These are phyloP conservation scores for Agarophyton chilense DNA, from an alignment of 23 red algal genomes.

Conservation along the genomic window DNA sequence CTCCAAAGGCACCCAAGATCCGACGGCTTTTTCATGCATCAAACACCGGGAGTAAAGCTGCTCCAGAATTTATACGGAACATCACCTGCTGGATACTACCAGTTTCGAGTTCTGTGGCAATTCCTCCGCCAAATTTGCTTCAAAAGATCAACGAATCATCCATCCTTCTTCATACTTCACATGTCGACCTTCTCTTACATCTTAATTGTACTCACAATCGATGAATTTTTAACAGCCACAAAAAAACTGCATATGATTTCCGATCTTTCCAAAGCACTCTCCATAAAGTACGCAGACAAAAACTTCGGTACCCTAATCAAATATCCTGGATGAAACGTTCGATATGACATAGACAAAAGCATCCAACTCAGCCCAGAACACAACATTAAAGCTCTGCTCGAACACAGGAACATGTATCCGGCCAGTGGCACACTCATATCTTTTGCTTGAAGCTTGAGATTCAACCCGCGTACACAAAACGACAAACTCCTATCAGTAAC, in stretches of 20 bases:
- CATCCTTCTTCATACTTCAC: neutral
- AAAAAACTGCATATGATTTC: neutral
- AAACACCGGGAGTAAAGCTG: neutral
- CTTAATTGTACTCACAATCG: neutral
- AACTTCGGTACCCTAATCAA: too few species aligned
- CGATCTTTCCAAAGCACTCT: neutral
- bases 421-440: too few species aligned
- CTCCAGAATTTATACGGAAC: constrained; percentile 1
- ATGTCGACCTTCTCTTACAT: neutral
- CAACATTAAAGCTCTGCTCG: too few species aligned
- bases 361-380: too few species aligned
- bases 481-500: neutral
- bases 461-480: neutral
- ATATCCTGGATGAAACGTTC: too few species aligned
- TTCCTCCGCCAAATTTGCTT: neutral
- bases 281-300: too few species aligned
- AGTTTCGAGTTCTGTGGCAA: neutral
- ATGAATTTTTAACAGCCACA: neutral
- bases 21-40: constrained; percentile 12
- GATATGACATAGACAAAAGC: neutral
- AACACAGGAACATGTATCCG: too few species aligned
- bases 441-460: neutral
- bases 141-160: neutral
- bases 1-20: neutral
- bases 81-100: constrained; percentile 8